A percentile compares a stretch with the other conserved stretches of the same genome.
These are phyloP conservation scores for Trichosporon inkin DNA, from an alignment of 1,284 basidiomycete species.

Conservation along the genomic window DNA sequence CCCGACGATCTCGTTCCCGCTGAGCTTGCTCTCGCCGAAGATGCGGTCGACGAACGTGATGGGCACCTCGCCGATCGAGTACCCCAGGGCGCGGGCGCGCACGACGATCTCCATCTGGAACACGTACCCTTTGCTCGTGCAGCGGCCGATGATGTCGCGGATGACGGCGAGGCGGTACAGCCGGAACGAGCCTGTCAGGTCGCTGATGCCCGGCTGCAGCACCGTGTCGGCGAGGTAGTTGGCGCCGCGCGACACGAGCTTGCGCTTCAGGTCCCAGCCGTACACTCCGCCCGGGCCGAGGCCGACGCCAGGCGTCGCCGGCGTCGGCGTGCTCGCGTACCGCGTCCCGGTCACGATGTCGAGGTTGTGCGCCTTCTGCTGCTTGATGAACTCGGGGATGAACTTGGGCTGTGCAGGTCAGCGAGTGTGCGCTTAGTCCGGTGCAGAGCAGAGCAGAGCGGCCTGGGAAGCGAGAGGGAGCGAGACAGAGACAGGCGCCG, in stretches of 20 bases:
- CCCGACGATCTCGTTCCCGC: conserved; percentile 80
- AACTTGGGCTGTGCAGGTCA: conserved; percentile 67
- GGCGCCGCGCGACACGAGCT: conserved; percentile 76
- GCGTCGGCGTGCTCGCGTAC: conserved; percentile 54
- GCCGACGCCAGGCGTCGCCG: conserved; percentile 36
- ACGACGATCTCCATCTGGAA: conserved; percentile 99
- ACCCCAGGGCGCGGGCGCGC: conserved; percentile 72
- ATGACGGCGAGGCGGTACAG: conserved; percentile 73
- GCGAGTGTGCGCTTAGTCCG: not conserved
- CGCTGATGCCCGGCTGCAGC: conserved; percentile 74
- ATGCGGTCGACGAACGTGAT: conserved; percentile 92
- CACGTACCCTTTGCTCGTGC: conserved; percentile 82
- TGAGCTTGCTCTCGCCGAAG: conserved; percentile 86
- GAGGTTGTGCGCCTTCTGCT: conserved; percentile 72
- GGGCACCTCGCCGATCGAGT: conserved; percentile 80
- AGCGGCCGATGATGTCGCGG: conserved; percentile 73
- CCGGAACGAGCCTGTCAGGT: conserved; percentile 80
- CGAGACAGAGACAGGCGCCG: not conserved
- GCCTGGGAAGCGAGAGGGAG: too few relatives aligned
- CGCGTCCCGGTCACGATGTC: conserved; percentile 90
- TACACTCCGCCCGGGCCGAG: conserved; percentile 71
- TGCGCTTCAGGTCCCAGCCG: conserved; percentile 83
- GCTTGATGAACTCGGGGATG: conserved; percentile 80
- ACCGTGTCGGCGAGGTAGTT: conserved; percentile 81
- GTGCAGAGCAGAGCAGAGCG: not conserved